A percentile compares a stretch with the other conserved stretches of the same genome.
Evolutionary conservation across 768 basidiomycete genomes (phyloP).

Genomic region (Strobilomyces echinocephalus): DNA sequence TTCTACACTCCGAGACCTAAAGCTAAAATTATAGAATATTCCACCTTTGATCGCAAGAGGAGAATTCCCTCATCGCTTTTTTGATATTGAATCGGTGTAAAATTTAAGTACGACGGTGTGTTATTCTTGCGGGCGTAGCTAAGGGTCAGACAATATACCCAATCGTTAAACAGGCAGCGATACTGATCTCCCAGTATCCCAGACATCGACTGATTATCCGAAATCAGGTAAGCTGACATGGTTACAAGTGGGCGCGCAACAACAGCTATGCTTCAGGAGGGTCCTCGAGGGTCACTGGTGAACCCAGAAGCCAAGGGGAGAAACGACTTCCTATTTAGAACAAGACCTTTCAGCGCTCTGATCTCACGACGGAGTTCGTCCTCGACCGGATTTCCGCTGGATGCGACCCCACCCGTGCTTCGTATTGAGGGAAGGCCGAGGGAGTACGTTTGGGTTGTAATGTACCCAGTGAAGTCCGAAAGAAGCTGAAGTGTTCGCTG

Average conservation of each 20-base stretch:
- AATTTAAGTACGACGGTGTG: too few relatives aligned
- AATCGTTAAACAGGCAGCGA: too few relatives aligned
- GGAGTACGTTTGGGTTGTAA: conserved; percentile 67
- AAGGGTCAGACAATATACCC: too few relatives aligned
- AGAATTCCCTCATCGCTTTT: background rate
- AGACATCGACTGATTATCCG: background rate
- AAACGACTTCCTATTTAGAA: conserved; percentile 60
- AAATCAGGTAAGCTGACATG: too few relatives aligned
- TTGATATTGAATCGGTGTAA: too few relatives aligned
- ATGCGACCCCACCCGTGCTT: conserved; percentile 11
- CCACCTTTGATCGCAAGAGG: background rate
- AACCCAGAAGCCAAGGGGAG: conserved; percentile 8
- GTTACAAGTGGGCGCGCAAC: background rate
- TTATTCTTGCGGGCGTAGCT: too few relatives aligned
- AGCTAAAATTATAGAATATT: background rate
- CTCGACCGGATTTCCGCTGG: conserved; percentile 31
- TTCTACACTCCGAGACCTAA: background rate
- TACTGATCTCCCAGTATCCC: too few relatives aligned
- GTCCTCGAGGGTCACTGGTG: conserved; percentile 1
- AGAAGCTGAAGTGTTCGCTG: conserved; percentile 64
- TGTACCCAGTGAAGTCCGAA: conserved; percentile 73
- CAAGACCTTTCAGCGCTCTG: conserved; percentile 71
- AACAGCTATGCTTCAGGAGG: background rate
- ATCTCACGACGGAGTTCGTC: conserved; percentile 74
- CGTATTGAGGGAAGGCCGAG: conserved; percentile 17